phyloP scores from a whole-genome alignment of 768 basidiomycete species.

The Leccinum truebloodii region DNA sequence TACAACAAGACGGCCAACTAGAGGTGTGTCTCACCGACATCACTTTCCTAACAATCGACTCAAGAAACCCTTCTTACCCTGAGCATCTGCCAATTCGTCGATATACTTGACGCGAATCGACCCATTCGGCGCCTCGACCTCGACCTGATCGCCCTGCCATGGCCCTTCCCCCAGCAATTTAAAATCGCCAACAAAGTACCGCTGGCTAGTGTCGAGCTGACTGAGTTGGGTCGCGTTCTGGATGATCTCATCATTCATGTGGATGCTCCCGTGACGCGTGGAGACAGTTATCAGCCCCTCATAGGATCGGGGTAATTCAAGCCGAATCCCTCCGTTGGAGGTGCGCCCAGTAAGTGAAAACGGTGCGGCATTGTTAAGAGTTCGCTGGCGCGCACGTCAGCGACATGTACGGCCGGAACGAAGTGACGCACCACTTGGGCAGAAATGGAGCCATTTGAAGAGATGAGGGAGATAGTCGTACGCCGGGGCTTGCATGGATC shows the following conservation, averaged over 20 bases:
- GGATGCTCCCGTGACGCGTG: constrained; percentile 19
- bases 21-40: not conserved
- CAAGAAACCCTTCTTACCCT: constrained; percentile 19
- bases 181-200: constrained; percentile 31
- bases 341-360: constrained; percentile 17
- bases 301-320: constrained; percentile 25
- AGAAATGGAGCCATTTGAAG: constrained; percentile 18
- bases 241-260: constrained; percentile 15
- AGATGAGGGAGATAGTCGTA: constrained; percentile 23
- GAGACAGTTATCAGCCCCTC: constrained; percentile 20
- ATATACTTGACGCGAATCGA: constrained; percentile 22
- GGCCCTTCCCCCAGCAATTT: constrained; percentile 10
- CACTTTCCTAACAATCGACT: constrained; percentile 20
- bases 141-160: constrained; percentile 27
- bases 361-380: constrained; percentile 14
- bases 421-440: constrained; percentile 23
- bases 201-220: constrained; percentile 15
- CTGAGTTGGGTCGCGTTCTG: constrained; percentile 23
- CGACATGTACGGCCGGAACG: not conserved
- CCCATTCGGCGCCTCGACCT: constrained; percentile 19
- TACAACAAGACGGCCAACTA: not conserved
- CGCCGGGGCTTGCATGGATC: constrained; percentile 12
- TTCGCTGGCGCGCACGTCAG: constrained; percentile 12
- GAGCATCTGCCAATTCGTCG: constrained; percentile 11
- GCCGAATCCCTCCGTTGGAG: constrained; percentile 15